Evolutionary conservation across 2,329 filamentous ascomycete species (phyloP), one percentile per base, ranked within the genome.

Genomic region (Colletotrichum tabaci): DNA sequence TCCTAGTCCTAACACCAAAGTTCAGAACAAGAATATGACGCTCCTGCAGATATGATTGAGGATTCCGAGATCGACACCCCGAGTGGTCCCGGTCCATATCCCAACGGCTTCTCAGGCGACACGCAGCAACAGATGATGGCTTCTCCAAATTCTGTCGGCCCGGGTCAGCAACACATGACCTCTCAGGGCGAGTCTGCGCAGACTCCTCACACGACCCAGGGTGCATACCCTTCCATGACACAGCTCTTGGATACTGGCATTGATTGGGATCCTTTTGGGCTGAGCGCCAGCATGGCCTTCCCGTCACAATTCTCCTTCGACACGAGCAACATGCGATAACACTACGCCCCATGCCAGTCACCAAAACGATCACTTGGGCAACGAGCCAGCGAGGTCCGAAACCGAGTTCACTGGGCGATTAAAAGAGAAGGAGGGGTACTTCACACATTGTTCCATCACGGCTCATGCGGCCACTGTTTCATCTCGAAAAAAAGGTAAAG

Each of bases 21-120:
- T 88, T 87, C 86, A 98, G 96, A 98, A 86, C 95, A 97, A 88
- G 96, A 98, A 86, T 98, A 98, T 84, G 95, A 98, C 81, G 93
- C 94, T 66, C 93, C 94, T 84, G 90, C 90, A 81, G 94, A 96
- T 78, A 93, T 97, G 88, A 91, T 97, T 81, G 95, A 98, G 78
- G 94, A 97, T 73, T 85, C 91, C 75, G 92, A 93, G 77, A 89
- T 91, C 75, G 92, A 94, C 73, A 90, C 91, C 13, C 88, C 92
- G 3, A 84, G 81, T 66, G 91, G 90, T 52, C 88, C 91, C 55
- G 90, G 90, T 16, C 89, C 91, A 10, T 96, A 93, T 77, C 85
- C 89, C 15, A 85, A 86, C 72, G 83, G 84, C 69, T 87, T 88
- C 79, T 89, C 90, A 73, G 77, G 80, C 53, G 80, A 83, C 26